These are phyloP conservation scores for Luvunga scandens DNA, from an alignment of 345 rosid genomes.

Conservation along the genomic window DNA sequence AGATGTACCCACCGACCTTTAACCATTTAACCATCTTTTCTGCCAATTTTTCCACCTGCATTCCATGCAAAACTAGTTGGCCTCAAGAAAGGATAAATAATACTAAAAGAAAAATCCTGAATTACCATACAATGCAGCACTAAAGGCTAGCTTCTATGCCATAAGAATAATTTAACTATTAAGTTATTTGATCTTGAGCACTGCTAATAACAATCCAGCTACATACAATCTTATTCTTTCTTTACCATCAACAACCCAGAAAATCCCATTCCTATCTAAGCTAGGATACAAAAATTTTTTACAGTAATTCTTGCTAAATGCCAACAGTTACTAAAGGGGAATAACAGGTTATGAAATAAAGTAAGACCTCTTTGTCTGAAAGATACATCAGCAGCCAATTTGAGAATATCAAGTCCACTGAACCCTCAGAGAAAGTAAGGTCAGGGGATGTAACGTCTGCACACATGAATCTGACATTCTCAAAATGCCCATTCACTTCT, in stretches of 20 bases:
- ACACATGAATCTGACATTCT: constrained; percentile 79
- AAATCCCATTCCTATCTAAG: background rate
- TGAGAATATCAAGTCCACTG: constrained; percentile 81
- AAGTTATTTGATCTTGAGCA: background rate
- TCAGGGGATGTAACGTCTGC: constrained; percentile 86
- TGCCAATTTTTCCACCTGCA: constrained; percentile 73
- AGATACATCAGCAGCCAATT: constrained; percentile 99
- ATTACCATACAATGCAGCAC: background rate
- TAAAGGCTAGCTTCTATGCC: background rate
- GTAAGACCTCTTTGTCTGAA: constrained; percentile 78
- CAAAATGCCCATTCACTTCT: constrained; percentile 65
- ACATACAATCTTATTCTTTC: background rate
- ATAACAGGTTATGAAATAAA: background rate
- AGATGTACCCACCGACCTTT: constrained; percentile 84
- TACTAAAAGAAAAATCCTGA: background rate
- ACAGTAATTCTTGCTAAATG: background rate
- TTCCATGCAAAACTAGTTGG: background rate
- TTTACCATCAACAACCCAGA: constrained; percentile 1
- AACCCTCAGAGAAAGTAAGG: constrained; percentile 55
- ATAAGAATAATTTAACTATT: background rate
- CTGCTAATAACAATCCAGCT: background rate
- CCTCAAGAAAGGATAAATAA: background rate
- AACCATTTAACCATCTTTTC: constrained; percentile 81
- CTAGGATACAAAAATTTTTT: background rate
- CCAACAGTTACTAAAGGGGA: background rate